phyloP scores from a whole-genome alignment of 345 rosid genomes.

The Acer saccharum region DNA sequence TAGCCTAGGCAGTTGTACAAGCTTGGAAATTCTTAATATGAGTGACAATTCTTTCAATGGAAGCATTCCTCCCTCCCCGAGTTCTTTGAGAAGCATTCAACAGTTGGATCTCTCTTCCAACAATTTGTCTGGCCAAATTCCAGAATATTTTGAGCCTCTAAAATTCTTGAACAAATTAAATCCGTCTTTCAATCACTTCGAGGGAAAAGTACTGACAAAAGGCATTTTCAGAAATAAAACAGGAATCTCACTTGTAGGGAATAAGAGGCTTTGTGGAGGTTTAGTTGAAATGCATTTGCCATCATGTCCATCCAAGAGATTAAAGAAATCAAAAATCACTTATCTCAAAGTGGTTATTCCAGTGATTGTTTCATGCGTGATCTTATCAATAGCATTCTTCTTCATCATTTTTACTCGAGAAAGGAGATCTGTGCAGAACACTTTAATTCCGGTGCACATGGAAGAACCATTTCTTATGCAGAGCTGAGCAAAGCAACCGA shows the following conservation, averaged over 20 bases:
- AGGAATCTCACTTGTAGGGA: neutral
- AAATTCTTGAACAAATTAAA: no score
- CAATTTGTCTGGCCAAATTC: neutral
- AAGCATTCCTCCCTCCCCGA: no score
- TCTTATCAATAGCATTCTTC: no score
- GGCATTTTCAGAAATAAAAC: neutral
- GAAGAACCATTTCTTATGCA: conserved; percentile 7
- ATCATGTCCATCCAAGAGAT: neutral
- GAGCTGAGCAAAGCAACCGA: neutral
- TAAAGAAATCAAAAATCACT: neutral
- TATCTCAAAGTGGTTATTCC: neutral
- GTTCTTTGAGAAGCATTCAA: no score
- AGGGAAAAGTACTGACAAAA: neutral
- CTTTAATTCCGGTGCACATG: neutral
- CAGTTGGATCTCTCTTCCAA: neutral
- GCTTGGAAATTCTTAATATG: neutral
- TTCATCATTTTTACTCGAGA: no score
- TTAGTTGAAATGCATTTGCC: neutral
- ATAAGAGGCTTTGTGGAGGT: neutral
- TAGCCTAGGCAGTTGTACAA: neutral
- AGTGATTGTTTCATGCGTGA: neutral
- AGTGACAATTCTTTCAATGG: no score
- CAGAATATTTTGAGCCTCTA: neutral
- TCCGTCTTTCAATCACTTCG: neutral
- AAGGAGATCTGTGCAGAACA: no score